Evolutionary conservation across 2,329 filamentous ascomycete genomes (phyloP).

Genomic region (Lecanicillium sp.): DNA sequence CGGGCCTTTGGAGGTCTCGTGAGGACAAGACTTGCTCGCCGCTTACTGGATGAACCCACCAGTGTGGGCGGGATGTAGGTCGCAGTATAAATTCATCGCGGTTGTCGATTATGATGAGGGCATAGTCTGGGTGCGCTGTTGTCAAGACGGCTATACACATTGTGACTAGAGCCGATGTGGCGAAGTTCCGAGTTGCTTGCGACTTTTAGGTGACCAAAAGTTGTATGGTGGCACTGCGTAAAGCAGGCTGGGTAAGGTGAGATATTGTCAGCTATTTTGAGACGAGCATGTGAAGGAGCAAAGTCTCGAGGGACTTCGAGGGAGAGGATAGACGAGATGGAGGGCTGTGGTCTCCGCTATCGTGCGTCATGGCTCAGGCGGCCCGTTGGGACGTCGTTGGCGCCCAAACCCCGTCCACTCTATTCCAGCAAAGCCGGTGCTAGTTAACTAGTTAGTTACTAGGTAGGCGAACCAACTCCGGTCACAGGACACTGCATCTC

Average conservation of each 20-base stretch:
- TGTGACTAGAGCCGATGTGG: conserved; percentile 57
- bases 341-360: too few relatives aligned
- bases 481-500: too few relatives aligned
- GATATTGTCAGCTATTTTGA: background rate
- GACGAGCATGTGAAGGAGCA: background rate
- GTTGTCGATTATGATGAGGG: conserved; percentile 71
- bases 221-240: background rate
- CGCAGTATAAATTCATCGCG: conserved; percentile 67
- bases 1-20: conserved; percentile 54
- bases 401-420: conserved; percentile 8
- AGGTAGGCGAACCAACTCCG: too few relatives aligned
- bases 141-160: conserved; percentile 79
- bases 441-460: too few relatives aligned
- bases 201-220: background rate
- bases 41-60: conserved; percentile 48
- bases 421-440: background rate
- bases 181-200: too few relatives aligned
- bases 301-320: too few relatives aligned
- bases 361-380: too few relatives aligned
- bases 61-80: conserved; percentile 57
- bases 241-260: background rate
- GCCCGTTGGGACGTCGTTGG: background rate
- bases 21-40: conserved; percentile 49
- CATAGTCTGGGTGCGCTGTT: conserved; percentile 68
- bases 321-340: conserved; percentile 2